Evolutionary conservation across 2,329 filamentous ascomycete genomes (phyloP).

Genomic region (Calonectria pteridis): DNA sequence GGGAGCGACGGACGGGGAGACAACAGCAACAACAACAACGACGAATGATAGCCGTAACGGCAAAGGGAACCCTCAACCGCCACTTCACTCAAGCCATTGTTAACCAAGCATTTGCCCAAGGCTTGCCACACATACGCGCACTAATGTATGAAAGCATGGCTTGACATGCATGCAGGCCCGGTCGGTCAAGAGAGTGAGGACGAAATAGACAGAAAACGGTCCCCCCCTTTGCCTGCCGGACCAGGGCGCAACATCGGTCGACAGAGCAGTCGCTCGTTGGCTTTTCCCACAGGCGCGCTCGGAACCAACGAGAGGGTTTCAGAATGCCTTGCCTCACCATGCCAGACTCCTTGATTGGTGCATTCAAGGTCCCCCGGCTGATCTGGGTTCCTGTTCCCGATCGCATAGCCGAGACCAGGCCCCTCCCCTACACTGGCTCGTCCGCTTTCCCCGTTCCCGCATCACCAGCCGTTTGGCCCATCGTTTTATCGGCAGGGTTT

Average conservation of each 20-base stretch:
- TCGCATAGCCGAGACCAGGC: slow-evolving; percentile 19
- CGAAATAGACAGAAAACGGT: background rate
- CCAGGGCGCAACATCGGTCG: background rate
- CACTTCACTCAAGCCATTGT: background rate
- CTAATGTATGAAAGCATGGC: background rate
- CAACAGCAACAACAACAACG: background rate
- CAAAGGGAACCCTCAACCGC: background rate
- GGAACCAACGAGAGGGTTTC: slow-evolving; percentile 1
- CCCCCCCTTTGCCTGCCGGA: background rate
- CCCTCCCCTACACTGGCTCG: slow-evolving; percentile 4
- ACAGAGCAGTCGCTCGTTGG: background rate
- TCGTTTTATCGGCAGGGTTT: slow-evolving; percentile 1
- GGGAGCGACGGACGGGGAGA: too few species aligned
- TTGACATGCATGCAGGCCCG: background rate
- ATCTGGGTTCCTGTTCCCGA: slow-evolving; percentile 19
- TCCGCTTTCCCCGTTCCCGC: slow-evolving; percentile 1
- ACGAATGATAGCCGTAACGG: too few species aligned
- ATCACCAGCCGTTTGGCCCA: slow-evolving; percentile 5
- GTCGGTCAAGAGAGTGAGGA: slow-evolving; percentile 2
- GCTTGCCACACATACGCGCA: background rate
- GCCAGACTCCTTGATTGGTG: background rate
- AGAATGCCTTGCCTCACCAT: background rate
- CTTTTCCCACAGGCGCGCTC: background rate
- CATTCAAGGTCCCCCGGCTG: background rate
- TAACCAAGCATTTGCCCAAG: background rate